Evolutionary conservation across 148 eudicot species (phyloP), one percentile per base, ranked within the genome.

Genomic region (Persicaria tinctoria): DNA sequence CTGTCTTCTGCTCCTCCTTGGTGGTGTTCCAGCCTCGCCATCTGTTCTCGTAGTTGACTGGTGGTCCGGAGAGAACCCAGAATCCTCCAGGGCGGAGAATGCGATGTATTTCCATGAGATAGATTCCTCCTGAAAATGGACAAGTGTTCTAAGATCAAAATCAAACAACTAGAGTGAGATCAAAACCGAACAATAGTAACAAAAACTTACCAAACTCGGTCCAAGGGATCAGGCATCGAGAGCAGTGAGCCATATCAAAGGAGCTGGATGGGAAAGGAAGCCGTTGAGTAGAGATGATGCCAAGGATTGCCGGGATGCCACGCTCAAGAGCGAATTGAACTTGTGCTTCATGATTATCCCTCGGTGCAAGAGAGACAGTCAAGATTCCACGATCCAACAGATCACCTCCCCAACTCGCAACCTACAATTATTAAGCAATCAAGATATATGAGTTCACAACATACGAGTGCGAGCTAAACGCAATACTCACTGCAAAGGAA

Each of bases 11-110:
- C 14, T 84, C 96, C 60, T 87, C 97, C 46, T 89, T 73, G 0
- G 98, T 95, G 16, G 98, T 90, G 79, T 95, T 90, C 98, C 98
- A 95, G 77, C 98, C 98, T 82, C 86, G 79, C 97, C 96, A 95
- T 32, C 89, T 93, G 75, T 82, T 79, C 75, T 89, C 82, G 46
- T 95, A 95, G 87, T 95, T 95, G 77, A 95, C 89, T 5, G 98
- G 98, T 11, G 98, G 98, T 12, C 98, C 98, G 2, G 98, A 95
- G 17, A 95, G 98, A 23, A 92, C 86, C 98, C 98, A 95, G 80
- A 95, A 95, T 63, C 98, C 98, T 72, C 96, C 97, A 0, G 98
- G 97, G 4, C 98, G 87, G 46, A 95, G 93, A 32, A 95, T 89
- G 8, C 98, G 91, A 77, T 95, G 90, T 75, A 95, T 78, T 82